phyloP scores from a whole-genome alignment of 352 stramenopile species.

The Globisporangium sylvaticum region DNA sequence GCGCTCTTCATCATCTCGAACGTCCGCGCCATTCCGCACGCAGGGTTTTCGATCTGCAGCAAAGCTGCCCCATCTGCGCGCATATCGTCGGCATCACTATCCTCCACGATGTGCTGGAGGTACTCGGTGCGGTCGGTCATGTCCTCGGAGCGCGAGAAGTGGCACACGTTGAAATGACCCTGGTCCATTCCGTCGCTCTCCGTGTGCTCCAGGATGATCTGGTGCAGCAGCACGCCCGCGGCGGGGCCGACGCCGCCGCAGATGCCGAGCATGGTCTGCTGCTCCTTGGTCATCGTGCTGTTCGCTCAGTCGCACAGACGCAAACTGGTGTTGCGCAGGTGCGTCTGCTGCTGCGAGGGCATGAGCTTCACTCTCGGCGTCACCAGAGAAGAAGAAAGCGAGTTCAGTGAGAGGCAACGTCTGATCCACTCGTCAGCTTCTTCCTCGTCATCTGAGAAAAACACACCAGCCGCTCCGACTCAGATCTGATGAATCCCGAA shows the following conservation, averaged over 20 bases:
- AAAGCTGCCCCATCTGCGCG: not conserved
- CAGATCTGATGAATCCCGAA: not conserved
- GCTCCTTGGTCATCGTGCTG: conserved; percentile 23
- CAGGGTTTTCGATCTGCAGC: conserved; percentile 54
- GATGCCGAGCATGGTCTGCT: conserved; percentile 64
- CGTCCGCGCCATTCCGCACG: conserved; percentile 65
- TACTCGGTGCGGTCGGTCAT: conserved; percentile 74
- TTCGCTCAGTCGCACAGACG: not conserved
- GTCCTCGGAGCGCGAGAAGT: conserved; percentile 73
- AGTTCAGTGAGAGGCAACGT: not conserved
- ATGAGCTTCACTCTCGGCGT: conserved; percentile 6
- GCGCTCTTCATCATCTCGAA: conserved; percentile 67
- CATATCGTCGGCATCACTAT: not conserved
- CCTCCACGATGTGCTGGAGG: conserved; percentile 26
- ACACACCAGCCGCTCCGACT: not conserved
- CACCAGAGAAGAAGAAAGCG: not conserved
- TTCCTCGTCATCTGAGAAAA: conserved; percentile 5
- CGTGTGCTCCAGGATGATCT: conserved; percentile 70
- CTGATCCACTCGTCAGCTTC: conserved; percentile 2
- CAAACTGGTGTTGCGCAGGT: not conserved
- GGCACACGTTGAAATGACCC: conserved; percentile 59
- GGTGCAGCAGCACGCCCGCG: conserved; percentile 65
- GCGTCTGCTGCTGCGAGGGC: not conserved
- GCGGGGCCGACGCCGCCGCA: conserved; percentile 68
- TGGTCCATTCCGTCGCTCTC: conserved; percentile 59